Evolutionary conservation across 2,329 filamentous ascomycete genomes (phyloP).

Genomic region (Alternaria sp.): DNA sequence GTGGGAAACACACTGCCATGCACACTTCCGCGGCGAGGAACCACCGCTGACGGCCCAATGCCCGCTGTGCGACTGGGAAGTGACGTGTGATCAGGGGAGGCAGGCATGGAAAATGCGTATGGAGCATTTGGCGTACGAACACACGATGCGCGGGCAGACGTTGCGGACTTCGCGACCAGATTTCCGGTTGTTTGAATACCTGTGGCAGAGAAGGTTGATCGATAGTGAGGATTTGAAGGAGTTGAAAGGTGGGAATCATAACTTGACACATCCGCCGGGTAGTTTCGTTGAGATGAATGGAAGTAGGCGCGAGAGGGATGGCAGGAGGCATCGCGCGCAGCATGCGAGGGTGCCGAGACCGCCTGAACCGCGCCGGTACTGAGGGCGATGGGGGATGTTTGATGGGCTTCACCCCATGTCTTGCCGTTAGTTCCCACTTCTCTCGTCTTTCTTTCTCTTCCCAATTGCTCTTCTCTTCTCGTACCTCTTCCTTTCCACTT

Average conservation of each 20-base stretch:
- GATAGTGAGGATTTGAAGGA: constrained; percentile 43
- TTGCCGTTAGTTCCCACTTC: neutral
- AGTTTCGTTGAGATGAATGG: constrained; percentile 31
- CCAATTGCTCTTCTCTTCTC: neutral
- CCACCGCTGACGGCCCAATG: constrained; percentile 39
- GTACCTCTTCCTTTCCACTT: neutral
- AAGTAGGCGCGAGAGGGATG: constrained; percentile 8
- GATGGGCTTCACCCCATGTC: neutral
- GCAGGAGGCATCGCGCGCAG: constrained; percentile 16
- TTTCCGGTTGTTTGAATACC: constrained; percentile 35
- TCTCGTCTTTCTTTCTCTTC: neutral
- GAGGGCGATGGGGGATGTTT: neutral
- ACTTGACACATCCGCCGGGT: constrained; percentile 18
- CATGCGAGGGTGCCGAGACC: constrained; percentile 15
- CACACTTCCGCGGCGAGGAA: constrained; percentile 43
- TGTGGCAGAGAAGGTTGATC: constrained; percentile 42
- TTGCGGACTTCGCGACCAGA: constrained; percentile 35
- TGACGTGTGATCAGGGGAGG: constrained; percentile 17
- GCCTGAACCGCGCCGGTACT: constrained; percentile 1
- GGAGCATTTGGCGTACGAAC: constrained; percentile 35
- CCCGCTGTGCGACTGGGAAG: constrained; percentile 40
- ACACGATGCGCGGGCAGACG: constrained; percentile 31
- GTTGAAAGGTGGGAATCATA: constrained; percentile 39
- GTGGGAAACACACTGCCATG: constrained; percentile 40
- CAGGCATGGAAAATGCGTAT: constrained; percentile 34